Evolutionary conservation across 805 yeast species (phyloP), one percentile per base, ranked within the genome.

Genomic region (Sungouiella thailandica): DNA sequence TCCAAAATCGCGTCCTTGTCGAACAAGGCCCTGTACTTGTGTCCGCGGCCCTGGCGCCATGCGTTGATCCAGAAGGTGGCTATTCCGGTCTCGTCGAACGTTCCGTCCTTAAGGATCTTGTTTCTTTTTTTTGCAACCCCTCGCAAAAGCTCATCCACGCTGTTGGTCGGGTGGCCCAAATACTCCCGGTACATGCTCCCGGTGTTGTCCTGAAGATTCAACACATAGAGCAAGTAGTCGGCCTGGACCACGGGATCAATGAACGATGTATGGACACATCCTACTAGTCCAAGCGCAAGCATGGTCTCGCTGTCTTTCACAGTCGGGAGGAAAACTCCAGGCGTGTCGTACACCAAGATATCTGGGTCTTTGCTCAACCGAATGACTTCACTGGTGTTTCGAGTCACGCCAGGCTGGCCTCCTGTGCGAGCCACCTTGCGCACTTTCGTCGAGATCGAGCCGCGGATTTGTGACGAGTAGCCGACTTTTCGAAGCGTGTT

Each of bases 331-430:
- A 86, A 76, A 4, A 93, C 89, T 1, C 98, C 98, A 0, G 98
- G 98, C 0, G 97, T 84, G 53, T 93, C 98, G 46, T 83, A 77
- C 6, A 89, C 64, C 38, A 77, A 70, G 2, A 90, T 71, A 22
- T 76, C 78, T 0, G 93, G 89, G 18, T 68, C 68, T 8, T 63
- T 57, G 27, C 70, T 60, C 10, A 93, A 67, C 35, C 80, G 62
- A 23, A 93, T 84, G 34, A 81, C 68, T 41, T 83, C 90, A 34
- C 90, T 79, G 0, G 95, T 78, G 18, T 72, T 71, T 34, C 86
- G 63, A 0, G 98, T 93, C 5, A 90, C 86, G 13, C 98, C 98
- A 1, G 97, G 96, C 42, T 75, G 78, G 8, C 83, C 81, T 1
- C 96, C 96, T 0, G 95, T 86, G 33, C 62, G 61, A 0, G 96